A percentile compares a stretch with the other conserved stretches of the same genome.
Conservation (phyloP, 2,329 filamentous ascomycete species). For the Botrytis fragariae region DNA sequence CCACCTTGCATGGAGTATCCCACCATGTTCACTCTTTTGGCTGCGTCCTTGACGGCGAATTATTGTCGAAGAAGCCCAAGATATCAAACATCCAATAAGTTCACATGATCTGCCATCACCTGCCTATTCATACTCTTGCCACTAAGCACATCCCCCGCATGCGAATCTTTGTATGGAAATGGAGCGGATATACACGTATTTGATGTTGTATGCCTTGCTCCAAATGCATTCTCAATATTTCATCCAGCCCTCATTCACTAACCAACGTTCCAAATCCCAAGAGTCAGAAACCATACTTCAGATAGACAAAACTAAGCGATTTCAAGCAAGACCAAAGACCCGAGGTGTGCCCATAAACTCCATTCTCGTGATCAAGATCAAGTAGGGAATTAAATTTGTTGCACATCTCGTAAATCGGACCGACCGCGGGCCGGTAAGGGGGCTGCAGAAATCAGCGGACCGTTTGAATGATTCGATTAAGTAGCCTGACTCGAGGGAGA, state of each 20-base stretch:
- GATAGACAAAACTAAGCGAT: not conserved
- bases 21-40: not conserved
- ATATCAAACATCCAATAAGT: not conserved
- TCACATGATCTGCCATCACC: not conserved
- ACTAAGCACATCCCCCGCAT: not conserved
- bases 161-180: not conserved
- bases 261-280: no score
- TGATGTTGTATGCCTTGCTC: not conserved
- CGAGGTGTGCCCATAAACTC: not conserved
- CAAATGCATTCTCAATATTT: not conserved
- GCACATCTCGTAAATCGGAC: conserved; percentile 11
- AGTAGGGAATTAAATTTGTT: not conserved
- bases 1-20: not conserved
- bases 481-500: not conserved
- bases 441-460: not conserved
- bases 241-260: not conserved
- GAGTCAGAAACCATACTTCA: not conserved
- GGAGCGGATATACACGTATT: not conserved
- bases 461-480: not conserved
- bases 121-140: not conserved
- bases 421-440: not conserved
- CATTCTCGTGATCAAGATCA: conserved; percentile 1
- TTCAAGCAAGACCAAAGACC: not conserved
- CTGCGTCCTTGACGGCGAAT: not conserved
- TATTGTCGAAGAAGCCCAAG: not conserved